These are phyloP conservation scores for Trichoderma afroharzianum DNA, from an alignment of 2,329 filamentous ascomycete species.

Conservation along the genomic window DNA sequence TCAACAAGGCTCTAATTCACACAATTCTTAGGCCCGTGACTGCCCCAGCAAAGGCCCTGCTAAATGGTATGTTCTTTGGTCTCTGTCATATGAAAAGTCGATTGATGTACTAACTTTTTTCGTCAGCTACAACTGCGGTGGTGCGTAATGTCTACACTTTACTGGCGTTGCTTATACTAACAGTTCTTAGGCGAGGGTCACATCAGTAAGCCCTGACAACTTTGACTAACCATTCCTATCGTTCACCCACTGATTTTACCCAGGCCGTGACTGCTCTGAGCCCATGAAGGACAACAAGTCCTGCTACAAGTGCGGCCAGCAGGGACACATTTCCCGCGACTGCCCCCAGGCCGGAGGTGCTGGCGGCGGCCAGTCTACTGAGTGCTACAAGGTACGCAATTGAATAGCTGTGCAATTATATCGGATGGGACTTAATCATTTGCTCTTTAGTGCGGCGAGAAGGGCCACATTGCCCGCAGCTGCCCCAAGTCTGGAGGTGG, in stretches of 20 bases:
- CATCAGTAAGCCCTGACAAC: slow-evolving; percentile 60
- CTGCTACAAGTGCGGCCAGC: slow-evolving; percentile 74
- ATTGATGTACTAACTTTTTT: slow-evolving; percentile 22
- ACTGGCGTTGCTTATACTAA: slow-evolving; percentile 22
- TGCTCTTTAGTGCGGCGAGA: slow-evolving; percentile 71
- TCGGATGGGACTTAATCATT: slow-evolving; percentile 14
- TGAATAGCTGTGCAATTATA: neutral
- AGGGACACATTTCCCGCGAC: slow-evolving; percentile 90
- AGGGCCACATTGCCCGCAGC: slow-evolving; percentile 93
- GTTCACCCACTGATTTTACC: neutral
- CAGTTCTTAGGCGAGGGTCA: slow-evolving; percentile 58
- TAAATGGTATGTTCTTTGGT: slow-evolving; percentile 62
- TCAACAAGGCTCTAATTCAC: slow-evolving; percentile 1
- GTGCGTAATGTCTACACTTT: slow-evolving; percentile 42
- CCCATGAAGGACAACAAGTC: slow-evolving; percentile 82
- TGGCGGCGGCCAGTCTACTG: slow-evolving; percentile 48
- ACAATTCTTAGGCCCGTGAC: slow-evolving; percentile 64
- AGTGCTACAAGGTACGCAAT: slow-evolving; percentile 77
- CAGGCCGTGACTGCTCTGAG: slow-evolving; percentile 85
- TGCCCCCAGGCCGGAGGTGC: slow-evolving; percentile 56
- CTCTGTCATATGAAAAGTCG: neutral
- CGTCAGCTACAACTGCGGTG: slow-evolving; percentile 75
- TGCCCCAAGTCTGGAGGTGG: slow-evolving; percentile 61
- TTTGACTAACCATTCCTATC: neutral
- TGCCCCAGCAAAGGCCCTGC: slow-evolving; percentile 80